Evolutionary conservation across 148 eudicot genomes (phyloP).

Genomic region (Rhododendron molle): DNA sequence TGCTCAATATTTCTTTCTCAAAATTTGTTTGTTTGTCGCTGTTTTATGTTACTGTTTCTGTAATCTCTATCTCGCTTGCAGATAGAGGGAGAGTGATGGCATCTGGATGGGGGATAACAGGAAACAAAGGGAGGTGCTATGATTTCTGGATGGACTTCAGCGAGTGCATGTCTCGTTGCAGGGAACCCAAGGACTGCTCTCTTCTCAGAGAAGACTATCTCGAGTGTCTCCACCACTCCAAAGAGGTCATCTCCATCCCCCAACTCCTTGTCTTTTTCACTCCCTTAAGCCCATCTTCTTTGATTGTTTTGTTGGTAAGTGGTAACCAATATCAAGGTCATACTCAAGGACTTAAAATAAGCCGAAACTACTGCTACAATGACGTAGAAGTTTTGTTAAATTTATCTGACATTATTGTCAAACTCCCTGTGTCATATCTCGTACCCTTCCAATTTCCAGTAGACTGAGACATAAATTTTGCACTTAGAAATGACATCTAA

Average conservation of each 20-base stretch:
- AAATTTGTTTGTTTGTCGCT: not conserved
- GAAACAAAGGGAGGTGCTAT: conserved; percentile 89
- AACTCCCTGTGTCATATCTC: not conserved
- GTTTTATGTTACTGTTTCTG: not conserved
- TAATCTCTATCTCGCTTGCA: not conserved
- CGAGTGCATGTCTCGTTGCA: conserved; percentile 89
- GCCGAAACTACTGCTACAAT: not conserved
- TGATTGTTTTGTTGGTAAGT: not conserved
- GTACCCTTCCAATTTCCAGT: not conserved
- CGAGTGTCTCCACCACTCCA: conserved; percentile 96
- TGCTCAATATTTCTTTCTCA: not conserved
- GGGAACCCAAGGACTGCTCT: conserved; percentile 75
- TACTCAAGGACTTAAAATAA: not conserved
- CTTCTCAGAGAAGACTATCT: conserved; percentile 95
- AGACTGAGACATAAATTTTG: not conserved
- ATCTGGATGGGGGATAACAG: conserved; percentile 93
- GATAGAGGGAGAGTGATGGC: conserved; percentile 46
- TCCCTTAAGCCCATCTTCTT: not conserved
- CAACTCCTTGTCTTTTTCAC: not conserved
- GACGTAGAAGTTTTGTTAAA: not conserved
- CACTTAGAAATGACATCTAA: not conserved
- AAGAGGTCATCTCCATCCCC: conserved; percentile 53
- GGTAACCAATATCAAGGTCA: not conserved
- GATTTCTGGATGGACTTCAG: conserved; percentile 98
- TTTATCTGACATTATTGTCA: not conserved